Evolutionary conservation across 371 early-diverging fungal species (phyloP).

Genomic region (Rhizopus arrhizus): DNA sequence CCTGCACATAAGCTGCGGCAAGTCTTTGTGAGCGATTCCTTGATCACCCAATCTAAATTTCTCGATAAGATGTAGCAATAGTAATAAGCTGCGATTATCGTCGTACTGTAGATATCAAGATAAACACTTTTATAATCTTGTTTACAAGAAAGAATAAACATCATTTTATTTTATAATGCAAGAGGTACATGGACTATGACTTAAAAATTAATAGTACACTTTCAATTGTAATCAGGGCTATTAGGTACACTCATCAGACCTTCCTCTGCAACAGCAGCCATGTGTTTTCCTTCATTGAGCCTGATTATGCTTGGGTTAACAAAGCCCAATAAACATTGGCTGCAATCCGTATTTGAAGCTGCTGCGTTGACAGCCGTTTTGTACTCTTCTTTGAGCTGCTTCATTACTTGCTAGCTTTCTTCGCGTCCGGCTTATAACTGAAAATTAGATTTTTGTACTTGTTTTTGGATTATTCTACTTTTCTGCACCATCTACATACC

Average conservation of each 20-base stretch:
- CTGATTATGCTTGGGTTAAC: slow-evolving; percentile 17
- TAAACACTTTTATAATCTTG: too few relatives aligned
- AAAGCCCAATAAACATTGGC: slow-evolving; percentile 14
- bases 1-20: slow-evolving; percentile 6
- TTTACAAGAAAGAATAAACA: too few relatives aligned
- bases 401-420: slow-evolving; percentile 14
- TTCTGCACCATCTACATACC: slow-evolving; percentile 16
- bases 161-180: too few relatives aligned
- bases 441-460: slow-evolving; percentile 17
- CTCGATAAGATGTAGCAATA: too few relatives aligned
- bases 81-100: too few relatives aligned
- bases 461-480: slow-evolving; percentile 18
- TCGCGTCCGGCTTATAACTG: slow-evolving; percentile 17
- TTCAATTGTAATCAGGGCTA: too few relatives aligned
- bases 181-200: too few relatives aligned
- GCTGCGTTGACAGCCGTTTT: slow-evolving; percentile 9
- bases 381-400: slow-evolving; percentile 19
- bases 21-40: slow-evolving; percentile 16
- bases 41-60: slow-evolving; percentile 8
- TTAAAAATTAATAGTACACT: too few relatives aligned
- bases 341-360: slow-evolving; percentile 6
- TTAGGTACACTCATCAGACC: slow-evolving; percentile 3
- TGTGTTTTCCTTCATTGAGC: slow-evolving; percentile 11
- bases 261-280: slow-evolving; percentile 9
- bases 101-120: too few relatives aligned